phyloP scores from a whole-genome alignment of 345 rosid species.

The Eucalyptus caleyi region DNA sequence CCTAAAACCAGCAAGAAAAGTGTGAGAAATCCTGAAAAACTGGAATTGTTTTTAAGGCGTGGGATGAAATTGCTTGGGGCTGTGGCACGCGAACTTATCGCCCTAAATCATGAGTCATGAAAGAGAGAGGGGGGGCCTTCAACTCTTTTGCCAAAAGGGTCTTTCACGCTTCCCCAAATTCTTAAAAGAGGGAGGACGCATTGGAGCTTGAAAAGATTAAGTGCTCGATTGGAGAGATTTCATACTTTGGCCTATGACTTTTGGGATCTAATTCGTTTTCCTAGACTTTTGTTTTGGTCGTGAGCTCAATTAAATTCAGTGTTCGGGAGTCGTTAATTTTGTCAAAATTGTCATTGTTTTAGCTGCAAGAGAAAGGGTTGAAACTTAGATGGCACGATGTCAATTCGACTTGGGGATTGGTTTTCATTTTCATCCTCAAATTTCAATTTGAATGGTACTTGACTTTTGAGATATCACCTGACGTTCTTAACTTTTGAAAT shows the following conservation, averaged over 20 bases:
- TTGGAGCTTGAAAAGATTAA: neutral
- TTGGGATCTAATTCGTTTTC: neutral
- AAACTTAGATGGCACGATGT: neutral
- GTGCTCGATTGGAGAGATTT: neutral
- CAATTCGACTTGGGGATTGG: neutral
- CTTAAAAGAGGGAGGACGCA: neutral
- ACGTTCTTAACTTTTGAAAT: neutral
- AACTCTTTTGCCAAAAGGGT: neutral
- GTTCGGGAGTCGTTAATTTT: neutral
- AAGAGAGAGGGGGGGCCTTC: neutral
- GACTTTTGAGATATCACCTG: neutral
- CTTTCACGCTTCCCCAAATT: constrained; percentile 32
- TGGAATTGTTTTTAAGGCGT: neutral
- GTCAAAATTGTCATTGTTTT: neutral
- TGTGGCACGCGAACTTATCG: constrained; percentile 53
- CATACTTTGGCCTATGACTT: neutral
- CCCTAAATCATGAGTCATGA: constrained; percentile 31
- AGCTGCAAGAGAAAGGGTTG: neutral
- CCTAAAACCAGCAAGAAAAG: neutral
- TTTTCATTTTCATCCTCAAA: neutral
- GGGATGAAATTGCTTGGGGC: constrained; percentile 22
- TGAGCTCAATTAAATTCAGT: neutral
- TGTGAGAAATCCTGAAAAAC: neutral
- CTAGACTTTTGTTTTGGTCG: neutral
- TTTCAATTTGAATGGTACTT: neutral